Evolutionary conservation across 257 asterid species (phyloP), one percentile per base, ranked within the genome.

Genomic region (Solanum chiquidenum): DNA sequence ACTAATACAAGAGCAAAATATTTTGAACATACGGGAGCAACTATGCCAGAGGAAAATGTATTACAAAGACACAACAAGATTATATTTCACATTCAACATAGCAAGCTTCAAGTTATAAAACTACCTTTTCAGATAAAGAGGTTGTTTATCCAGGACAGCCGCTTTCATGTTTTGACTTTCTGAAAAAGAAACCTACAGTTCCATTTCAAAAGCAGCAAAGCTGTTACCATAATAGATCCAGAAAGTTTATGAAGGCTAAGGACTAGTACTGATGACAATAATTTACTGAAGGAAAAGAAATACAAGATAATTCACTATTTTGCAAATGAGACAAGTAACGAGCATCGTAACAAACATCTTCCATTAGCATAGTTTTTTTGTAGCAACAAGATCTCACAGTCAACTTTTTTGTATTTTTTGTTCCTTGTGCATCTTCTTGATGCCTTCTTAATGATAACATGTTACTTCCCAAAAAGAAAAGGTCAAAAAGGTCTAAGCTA

Each of bases 101-200:
- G 60, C 34, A 86, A 23, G 62, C 73, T 42, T 58, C 84, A 72
- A 49, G 44, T 71, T 44, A 60, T 72, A 40, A 87, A 88, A 73
- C 37, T 93, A 96, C 99, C 99, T 94, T 92, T 96, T 95, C 85
- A 96, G 93, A 82, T 91, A 88, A 91, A 96, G 89, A 86, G 96
- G 98, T 88, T 94, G 97, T 86, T 94, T 87, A 29, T 91, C 83
- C 85, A 96, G 93, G 90, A 94, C 86, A 85, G 98, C 93, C 14
- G 93, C 92, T 92, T 94, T 96, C 99, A 96, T 96, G 94, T 92
- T 95, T 88, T 92, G 92, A 89, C 90, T 88, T 88, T 95, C 96
- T 31, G 99, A 90, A 94, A 95, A 95, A 84, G 94, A 91, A 87
- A 95, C 96, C 99, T 96, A 87, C 85, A 86, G 71, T 16, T 34